Percentiles rank a stretch among this genome's conserved stretches.
These are phyloP conservation scores for Candida pini DNA, from an alignment of 805 yeast species.

Conservation along the genomic window DNA sequence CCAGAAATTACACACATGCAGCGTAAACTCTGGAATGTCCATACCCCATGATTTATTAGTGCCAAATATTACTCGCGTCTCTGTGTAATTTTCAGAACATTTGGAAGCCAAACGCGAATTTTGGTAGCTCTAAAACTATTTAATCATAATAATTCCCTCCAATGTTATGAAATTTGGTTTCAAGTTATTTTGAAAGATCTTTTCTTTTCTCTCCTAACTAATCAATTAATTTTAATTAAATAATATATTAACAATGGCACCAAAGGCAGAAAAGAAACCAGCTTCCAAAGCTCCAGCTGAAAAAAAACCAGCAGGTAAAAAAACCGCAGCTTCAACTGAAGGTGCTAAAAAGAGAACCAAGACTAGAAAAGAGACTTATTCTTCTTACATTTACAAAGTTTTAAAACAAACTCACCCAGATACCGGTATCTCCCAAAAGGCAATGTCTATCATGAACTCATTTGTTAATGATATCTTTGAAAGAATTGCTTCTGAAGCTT, in stretches of 20 bases:
- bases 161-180: neutral
- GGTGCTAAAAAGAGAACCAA: slow-evolving; percentile 89
- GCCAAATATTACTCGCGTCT: neutral
- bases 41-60: neutral
- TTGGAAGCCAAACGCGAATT: too few species aligned
- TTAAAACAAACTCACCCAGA: slow-evolving; percentile 99
- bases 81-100: neutral
- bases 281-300: slow-evolving; percentile 98
- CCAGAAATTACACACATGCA: neutral
- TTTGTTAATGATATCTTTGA: slow-evolving; percentile 97
- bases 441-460: slow-evolving; percentile 98
- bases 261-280: slow-evolving; percentile 55
- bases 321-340: slow-evolving; percentile 76
- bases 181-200: neutral
- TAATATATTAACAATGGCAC: slow-evolving; percentile 47
- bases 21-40: neutral
- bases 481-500: slow-evolving; percentile 97
- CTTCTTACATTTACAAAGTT: slow-evolving; percentile 97
- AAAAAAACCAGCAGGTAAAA: slow-evolving; percentile 89
- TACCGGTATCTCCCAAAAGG: slow-evolving; percentile 98
- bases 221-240: slow-evolving; percentile 1
- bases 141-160: neutral
- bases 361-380: slow-evolving; percentile 97
- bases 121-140: neutral
- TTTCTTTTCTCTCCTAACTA: neutral